phyloP scores from a whole-genome alignment of 106 monocot genomes.

The Platanthera zijinensis region DNA sequence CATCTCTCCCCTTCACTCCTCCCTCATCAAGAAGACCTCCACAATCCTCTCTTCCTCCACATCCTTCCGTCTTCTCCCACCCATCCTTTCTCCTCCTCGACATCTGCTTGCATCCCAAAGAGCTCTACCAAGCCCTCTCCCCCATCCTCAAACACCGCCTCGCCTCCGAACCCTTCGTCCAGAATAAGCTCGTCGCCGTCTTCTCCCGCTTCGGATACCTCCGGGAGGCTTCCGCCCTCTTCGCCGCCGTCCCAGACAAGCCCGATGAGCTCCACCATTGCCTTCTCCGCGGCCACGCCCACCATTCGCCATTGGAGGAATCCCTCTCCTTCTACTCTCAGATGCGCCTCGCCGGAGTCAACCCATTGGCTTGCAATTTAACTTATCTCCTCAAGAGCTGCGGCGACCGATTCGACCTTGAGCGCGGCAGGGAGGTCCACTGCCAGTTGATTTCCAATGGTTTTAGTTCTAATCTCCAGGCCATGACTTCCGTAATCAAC shows the following conservation, averaged over 20 bases:
- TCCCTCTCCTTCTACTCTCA: slow-evolving; percentile 26
- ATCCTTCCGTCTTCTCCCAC: slow-evolving; percentile 24
- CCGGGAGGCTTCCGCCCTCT: slow-evolving; percentile 34
- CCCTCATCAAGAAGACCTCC: background rate
- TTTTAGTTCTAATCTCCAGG: slow-evolving; percentile 29
- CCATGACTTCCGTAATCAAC: slow-evolving; percentile 56
- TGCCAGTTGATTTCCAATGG: slow-evolving; percentile 46
- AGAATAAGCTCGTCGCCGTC: slow-evolving; percentile 49
- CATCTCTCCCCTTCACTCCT: slow-evolving; percentile 8
- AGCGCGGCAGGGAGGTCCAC: slow-evolving; percentile 50
- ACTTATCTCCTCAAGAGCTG: slow-evolving; percentile 68
- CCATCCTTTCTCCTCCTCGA: slow-evolving; percentile 41
- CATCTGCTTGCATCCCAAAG: slow-evolving; percentile 24
- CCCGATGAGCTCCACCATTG: slow-evolving; percentile 44
- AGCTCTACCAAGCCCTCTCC: slow-evolving; percentile 41
- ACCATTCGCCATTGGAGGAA: slow-evolving; percentile 12
- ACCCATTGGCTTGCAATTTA: slow-evolving; percentile 34
- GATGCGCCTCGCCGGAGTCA: slow-evolving; percentile 33
- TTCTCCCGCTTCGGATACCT: slow-evolving; percentile 48
- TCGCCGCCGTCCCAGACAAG: slow-evolving; percentile 33
- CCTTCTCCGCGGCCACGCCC: slow-evolving; percentile 38
- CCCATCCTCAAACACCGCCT: slow-evolving; percentile 38
- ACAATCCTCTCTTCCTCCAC: background rate
- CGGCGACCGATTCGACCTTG: slow-evolving; percentile 33
- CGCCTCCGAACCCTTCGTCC: slow-evolving; percentile 24